Evolutionary conservation across 805 yeast species (phyloP).

Genomic region (Candida coquimbonensis): DNA sequence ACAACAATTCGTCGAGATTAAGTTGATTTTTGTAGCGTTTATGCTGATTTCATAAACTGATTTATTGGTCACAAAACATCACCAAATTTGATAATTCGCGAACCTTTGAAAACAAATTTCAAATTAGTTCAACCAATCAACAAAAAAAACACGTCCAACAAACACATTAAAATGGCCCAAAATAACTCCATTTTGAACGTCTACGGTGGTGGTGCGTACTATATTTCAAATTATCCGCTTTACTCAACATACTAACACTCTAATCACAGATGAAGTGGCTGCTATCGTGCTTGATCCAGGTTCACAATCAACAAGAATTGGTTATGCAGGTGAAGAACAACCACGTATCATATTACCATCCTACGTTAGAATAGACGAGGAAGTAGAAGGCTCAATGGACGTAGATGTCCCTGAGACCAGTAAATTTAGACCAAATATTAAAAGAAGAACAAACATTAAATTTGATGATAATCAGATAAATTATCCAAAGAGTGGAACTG

Average conservation of each 20-base stretch:
- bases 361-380: conserved; percentile 37
- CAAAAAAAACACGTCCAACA: background rate
- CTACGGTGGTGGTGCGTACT: conserved; percentile 13
- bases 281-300: conserved; percentile 93
- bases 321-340: conserved; percentile 88
- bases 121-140: background rate
- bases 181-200: conserved; percentile 18
- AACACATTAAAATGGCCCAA: conserved; percentile 16
- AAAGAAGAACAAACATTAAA: conserved; percentile 21
- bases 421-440: conserved; percentile 6
- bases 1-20: no score
- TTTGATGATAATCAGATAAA: conserved; percentile 37
- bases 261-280: conserved; percentile 62
- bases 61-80: no score
- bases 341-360: conserved; percentile 78
- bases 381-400: conserved; percentile 17
- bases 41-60: no score
- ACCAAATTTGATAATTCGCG: no score
- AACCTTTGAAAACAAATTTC: background rate
- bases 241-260: background rate
- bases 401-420: conserved; percentile 14
- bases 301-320: conserved; percentile 72
- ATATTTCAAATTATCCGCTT: no score
- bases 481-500: conserved; percentile 45
- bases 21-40: no score